Evolutionary conservation across 1,284 basidiomycete species (phyloP).

Genomic region (Naganishia albida): DNA sequence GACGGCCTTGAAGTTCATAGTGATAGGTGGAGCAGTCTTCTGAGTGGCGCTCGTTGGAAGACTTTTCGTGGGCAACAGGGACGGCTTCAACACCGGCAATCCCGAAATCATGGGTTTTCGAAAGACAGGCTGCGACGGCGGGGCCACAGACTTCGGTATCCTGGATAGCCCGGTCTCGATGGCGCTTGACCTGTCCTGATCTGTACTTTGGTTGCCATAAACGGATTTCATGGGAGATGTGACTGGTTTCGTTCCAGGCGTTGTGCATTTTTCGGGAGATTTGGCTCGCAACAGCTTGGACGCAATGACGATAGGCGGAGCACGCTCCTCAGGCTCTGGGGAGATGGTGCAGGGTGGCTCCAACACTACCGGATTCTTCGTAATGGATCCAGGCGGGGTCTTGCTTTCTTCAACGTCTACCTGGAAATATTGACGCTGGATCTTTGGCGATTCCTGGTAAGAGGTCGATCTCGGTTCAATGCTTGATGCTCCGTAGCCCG

Average conservation of each 20-base stretch:
- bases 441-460: not conserved
- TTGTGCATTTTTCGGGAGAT: not conserved
- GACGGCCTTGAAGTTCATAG: slow-evolving; percentile 8
- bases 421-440: too few species aligned
- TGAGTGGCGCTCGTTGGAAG: not conserved
- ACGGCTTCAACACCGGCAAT: slow-evolving; percentile 16
- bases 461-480: not conserved
- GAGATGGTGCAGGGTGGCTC: too few species aligned
- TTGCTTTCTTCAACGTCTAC: too few species aligned
- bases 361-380: too few species aligned
- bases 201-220: not conserved
- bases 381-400: too few species aligned
- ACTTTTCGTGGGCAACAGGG: slow-evolving; percentile 5
- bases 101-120: slow-evolving; percentile 21
- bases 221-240: too few species aligned
- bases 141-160: slow-evolving; percentile 13
- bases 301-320: too few species aligned
- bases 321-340: too few species aligned
- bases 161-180: not conserved
- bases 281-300: too few species aligned
- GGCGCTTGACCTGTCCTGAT: not conserved
- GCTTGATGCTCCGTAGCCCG: slow-evolving; percentile 2
- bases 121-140: slow-evolving; percentile 21
- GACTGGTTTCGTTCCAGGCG: not conserved
- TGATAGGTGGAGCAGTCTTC: not conserved